phyloP scores from a whole-genome alignment of 2,329 filamentous ascomycete genomes.

The Ophiostoma australiae region DNA sequence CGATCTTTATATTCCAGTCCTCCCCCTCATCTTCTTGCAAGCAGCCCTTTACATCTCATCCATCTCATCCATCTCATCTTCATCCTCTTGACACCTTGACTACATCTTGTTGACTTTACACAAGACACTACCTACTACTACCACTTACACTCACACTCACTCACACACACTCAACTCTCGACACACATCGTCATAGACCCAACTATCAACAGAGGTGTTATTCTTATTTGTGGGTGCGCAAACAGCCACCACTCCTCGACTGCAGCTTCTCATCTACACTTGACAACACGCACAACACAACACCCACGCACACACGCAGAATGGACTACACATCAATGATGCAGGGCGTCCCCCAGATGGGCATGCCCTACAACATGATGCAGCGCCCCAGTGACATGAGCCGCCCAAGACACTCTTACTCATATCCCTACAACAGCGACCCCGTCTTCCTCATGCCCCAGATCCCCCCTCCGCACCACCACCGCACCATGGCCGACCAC shows the following conservation, averaged over 20 bases:
- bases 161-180: too few relatives aligned
- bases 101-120: not conserved
- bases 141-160: not conserved
- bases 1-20: constrained; percentile 1
- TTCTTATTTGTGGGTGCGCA: not conserved
- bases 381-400: constrained; percentile 11
- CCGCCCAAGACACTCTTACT: constrained; percentile 17
- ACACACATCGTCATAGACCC: not conserved
- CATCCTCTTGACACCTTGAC: not conserved
- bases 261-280: not conserved
- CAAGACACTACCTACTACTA: not conserved
- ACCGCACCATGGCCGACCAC: constrained; percentile 28
- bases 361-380: constrained; percentile 15
- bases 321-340: constrained; percentile 26
- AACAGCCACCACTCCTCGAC: not conserved
- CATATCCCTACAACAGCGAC: constrained; percentile 24
- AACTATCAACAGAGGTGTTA: not conserved
- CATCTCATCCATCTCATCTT: not conserved
- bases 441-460: constrained; percentile 19
- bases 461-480: constrained; percentile 26
- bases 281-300: too few relatives aligned
- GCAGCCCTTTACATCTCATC: not conserved
- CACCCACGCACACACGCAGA: not conserved
- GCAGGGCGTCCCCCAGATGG: constrained; percentile 23
- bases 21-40: not conserved